Evolutionary conservation across 75 land plant species (phyloP).

Genomic region (Gnetum montanum): DNA sequence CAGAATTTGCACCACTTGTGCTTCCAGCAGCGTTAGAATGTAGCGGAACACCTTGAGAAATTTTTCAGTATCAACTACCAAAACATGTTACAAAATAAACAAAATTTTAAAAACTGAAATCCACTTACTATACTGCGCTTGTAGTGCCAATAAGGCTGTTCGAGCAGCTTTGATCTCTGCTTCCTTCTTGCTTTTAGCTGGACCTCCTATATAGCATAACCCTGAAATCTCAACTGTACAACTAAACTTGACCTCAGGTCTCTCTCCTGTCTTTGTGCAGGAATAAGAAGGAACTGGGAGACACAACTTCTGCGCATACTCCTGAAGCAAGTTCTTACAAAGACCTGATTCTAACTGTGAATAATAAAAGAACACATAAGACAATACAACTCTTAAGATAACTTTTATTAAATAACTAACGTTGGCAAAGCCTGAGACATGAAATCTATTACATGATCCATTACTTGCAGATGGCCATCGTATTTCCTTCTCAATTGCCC

Average conservation of each 20-base stretch:
- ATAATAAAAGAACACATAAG: not conserved
- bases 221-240: slow-evolving; percentile 70
- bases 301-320: slow-evolving; percentile 71
- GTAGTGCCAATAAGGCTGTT: slow-evolving; percentile 68
- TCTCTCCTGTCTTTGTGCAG: slow-evolving; percentile 24
- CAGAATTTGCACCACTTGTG: slow-evolving; percentile 7
- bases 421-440: not conserved
- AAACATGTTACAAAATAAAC: not conserved
- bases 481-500: not conserved
- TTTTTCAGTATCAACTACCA: not conserved
- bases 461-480: not conserved
- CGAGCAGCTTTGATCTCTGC: slow-evolving; percentile 86
- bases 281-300: slow-evolving; percentile 54
- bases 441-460: not conserved
- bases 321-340: slow-evolving; percentile 78
- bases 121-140: slow-evolving; percentile 14
- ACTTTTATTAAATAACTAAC: too few species aligned
- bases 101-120: not conserved
- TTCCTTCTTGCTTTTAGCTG: slow-evolving; percentile 64
- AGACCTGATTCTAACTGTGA: slow-evolving; percentile 82
- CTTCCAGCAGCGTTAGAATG: not conserved
- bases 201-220: slow-evolving; percentile 57
- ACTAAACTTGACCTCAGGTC: slow-evolving; percentile 16
- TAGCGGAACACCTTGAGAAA: not conserved
- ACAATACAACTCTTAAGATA: not conserved